Evolutionary conservation across 305 asterid genomes (phyloP).

Genomic region (Nicotiana rustica): DNA sequence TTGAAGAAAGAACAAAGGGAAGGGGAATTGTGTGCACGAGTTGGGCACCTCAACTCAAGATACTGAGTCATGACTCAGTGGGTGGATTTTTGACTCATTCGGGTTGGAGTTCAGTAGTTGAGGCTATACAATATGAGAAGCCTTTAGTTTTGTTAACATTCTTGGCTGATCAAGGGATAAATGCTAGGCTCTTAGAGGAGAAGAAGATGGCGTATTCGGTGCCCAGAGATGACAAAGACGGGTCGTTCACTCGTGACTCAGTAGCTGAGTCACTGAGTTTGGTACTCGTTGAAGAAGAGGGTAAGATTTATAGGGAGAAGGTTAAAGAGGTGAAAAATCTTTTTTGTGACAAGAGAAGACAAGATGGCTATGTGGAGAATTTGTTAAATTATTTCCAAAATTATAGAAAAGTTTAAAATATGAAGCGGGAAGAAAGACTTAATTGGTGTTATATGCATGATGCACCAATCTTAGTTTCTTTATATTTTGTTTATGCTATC

Average conservation of each 20-base stretch:
- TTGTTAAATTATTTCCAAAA: slow-evolving; percentile 4
- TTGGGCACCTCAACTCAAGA: slow-evolving; percentile 65
- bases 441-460: background rate
- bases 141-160: slow-evolving; percentile 57
- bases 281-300: slow-evolving; percentile 51
- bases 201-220: slow-evolving; percentile 50
- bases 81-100: slow-evolving; percentile 64
- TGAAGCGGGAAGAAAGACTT: background rate
- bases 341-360: slow-evolving; percentile 37
- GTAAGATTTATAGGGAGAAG: slow-evolving; percentile 43
- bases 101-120: slow-evolving; percentile 63
- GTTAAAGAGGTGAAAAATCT: slow-evolving; percentile 41
- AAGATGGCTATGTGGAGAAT: slow-evolving; percentile 30
- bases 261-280: slow-evolving; percentile 55
- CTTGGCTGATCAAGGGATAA: slow-evolving; percentile 57
- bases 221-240: slow-evolving; percentile 54
- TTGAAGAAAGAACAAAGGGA: slow-evolving; percentile 49
- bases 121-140: slow-evolving; percentile 51
- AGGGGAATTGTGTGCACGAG: slow-evolving; percentile 58
- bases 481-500: no score
- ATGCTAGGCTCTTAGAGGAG: slow-evolving; percentile 50
- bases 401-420: background rate
- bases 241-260: slow-evolving; percentile 50
- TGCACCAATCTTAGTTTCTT: no score
- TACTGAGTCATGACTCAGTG: slow-evolving; percentile 55